These are phyloP conservation scores for Scheffersomyces lignicola DNA, from an alignment of 1,139 yeast genomes.

Conservation along the genomic window DNA sequence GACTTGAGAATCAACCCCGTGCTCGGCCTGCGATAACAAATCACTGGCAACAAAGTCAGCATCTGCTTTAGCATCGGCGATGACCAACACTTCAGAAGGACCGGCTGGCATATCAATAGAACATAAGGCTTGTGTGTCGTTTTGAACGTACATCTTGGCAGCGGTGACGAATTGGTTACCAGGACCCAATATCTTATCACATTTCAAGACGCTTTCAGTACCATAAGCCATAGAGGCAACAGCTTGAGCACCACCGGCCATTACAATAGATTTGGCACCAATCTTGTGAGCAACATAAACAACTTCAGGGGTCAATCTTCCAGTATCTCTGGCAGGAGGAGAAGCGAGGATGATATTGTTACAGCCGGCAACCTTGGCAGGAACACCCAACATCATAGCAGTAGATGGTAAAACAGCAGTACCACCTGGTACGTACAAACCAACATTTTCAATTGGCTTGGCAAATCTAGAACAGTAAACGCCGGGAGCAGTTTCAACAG, in stretches of 20 bases:
- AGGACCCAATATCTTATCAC: slow-evolving; percentile 96
- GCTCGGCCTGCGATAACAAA: slow-evolving; percentile 96
- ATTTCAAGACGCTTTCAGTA: slow-evolving; percentile 86
- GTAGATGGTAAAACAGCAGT: slow-evolving; percentile 98
- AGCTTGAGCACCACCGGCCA: slow-evolving; percentile 99
- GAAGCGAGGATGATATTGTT: slow-evolving; percentile 91
- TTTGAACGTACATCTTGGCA: slow-evolving; percentile 96
- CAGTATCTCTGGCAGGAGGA: slow-evolving; percentile 93
- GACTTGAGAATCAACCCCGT: slow-evolving; percentile 97
- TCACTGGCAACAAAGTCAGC: slow-evolving; percentile 96
- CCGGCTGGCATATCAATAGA: slow-evolving; percentile 99
- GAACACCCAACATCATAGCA: slow-evolving; percentile 97
- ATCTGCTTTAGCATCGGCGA: slow-evolving; percentile 85
- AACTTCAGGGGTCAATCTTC: slow-evolving; percentile 93
- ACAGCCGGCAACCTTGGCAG: slow-evolving; percentile 99
- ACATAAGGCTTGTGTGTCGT: slow-evolving; percentile 92
- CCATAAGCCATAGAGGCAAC: slow-evolving; percentile 99
- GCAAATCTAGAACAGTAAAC: slow-evolving; percentile 93
- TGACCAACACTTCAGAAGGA: slow-evolving; percentile 93
- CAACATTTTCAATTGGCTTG: slow-evolving; percentile 91
- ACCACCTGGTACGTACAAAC: slow-evolving; percentile 97
- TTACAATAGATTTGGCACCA: slow-evolving; percentile 84
- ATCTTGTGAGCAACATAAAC: slow-evolving; percentile 96
- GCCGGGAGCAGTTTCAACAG: slow-evolving; percentile 94
- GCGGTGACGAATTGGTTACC: slow-evolving; percentile 99